These are phyloP conservation scores for Pythium grandisporangium DNA, from an alignment of 352 stramenopile species.

Conservation along the genomic window DNA sequence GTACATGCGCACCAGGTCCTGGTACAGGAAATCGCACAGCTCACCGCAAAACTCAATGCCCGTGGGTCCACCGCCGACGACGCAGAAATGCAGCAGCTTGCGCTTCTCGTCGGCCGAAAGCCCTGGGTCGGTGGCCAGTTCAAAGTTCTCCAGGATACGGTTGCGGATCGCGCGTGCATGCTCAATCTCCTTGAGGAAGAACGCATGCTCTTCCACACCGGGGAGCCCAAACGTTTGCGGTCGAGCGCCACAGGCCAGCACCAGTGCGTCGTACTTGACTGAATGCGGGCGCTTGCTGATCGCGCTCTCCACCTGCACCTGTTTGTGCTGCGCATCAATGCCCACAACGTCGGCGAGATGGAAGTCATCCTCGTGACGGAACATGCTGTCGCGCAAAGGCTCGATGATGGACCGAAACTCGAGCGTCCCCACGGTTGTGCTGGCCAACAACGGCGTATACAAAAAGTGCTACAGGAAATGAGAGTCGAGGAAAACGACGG, in stretches of 20 bases:
- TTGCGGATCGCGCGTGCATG: conserved; percentile 87
- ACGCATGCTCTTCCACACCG: conserved; percentile 88
- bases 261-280: conserved; percentile 91
- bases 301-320: conserved; percentile 61
- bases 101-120: conserved; percentile 80
- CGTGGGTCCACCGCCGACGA: conserved; percentile 94
- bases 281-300: conserved; percentile 52
- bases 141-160: conserved; percentile 89
- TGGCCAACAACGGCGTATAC: conserved; percentile 96
- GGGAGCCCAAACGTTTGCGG: conserved; percentile 94
- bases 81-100: conserved; percentile 94
- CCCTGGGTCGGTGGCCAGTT: conserved; percentile 87
- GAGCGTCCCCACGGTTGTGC: conserved; percentile 92
- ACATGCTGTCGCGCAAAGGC: conserved; percentile 84
- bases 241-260: conserved; percentile 89
- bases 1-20: conserved; percentile 87
- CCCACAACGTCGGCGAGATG: conserved; percentile 56
- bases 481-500: background rate
- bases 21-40: conserved; percentile 90
- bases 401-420: conserved; percentile 97
- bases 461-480: conserved; percentile 86
- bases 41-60: conserved; percentile 95
- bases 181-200: conserved; percentile 96
- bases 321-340: conserved; percentile 75
- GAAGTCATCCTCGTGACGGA: conserved; percentile 68